These are phyloP conservation scores for Camillea tinctor DNA, from an alignment of 2,329 filamentous ascomycete genomes.

Conservation along the genomic window DNA sequence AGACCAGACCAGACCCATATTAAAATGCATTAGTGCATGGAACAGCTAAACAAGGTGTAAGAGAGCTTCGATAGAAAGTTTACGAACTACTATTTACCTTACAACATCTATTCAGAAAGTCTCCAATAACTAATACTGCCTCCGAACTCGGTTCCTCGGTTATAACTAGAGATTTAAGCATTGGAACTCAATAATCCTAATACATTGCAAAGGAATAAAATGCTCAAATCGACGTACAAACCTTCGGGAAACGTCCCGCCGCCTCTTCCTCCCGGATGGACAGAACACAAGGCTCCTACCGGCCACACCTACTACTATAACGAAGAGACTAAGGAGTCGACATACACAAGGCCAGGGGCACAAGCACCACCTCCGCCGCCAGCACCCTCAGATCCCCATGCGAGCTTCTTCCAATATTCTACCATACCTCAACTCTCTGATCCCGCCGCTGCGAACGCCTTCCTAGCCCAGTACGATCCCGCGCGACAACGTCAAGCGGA, in stretches of 20 bases:
- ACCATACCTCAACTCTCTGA: constrained; percentile 48
- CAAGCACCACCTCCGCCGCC: constrained; percentile 12
- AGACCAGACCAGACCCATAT: too few species aligned
- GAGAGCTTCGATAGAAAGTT: not conserved
- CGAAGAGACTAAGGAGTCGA: constrained; percentile 76
- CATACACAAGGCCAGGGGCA: constrained; percentile 72
- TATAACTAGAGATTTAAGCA: not conserved
- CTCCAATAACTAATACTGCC: not conserved
- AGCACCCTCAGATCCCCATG: constrained; percentile 27
- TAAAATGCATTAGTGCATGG: too few species aligned
- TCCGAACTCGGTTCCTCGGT: not conserved
- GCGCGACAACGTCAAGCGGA: constrained; percentile 39
- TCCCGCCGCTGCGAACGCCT: constrained; percentile 58
- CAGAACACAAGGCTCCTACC: constrained; percentile 86
- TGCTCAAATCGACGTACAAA: constrained; percentile 78
- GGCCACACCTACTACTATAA: constrained; percentile 91
- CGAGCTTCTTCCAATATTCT: constrained; percentile 44
- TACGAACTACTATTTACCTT: not conserved
- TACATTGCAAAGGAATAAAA: constrained; percentile 34
- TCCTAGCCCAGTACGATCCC: constrained; percentile 53
- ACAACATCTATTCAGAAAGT: too few species aligned
- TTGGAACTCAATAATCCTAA: not conserved
- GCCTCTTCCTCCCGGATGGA: constrained; percentile 78
- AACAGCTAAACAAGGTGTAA: not conserved
- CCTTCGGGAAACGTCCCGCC: constrained; percentile 48